Base-by-base conservation (phyloP, 805 yeast species). In the Candida schatavii region DNA sequence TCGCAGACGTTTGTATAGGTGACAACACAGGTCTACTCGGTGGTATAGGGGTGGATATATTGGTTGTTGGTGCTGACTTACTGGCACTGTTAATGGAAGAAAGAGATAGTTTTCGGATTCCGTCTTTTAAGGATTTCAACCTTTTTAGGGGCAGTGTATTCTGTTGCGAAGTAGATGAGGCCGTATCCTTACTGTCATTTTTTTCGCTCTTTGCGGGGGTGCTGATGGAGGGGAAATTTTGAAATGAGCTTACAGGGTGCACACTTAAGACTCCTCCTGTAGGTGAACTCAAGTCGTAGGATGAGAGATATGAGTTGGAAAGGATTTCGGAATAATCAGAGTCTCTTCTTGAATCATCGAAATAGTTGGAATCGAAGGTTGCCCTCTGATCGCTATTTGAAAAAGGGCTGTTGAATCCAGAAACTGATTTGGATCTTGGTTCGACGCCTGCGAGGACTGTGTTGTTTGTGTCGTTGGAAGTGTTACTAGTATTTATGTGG, bases 101-200 rank as follows among this genome's bases (percentile, higher is more conserved):
- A 19, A 68, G 50, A 14, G 68, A 61, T 32, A 68, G 54, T 49
- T 66, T 66, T 44, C 74, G 54, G 15, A 70, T 65, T 3, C 71
- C 69, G 14, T 61, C 58, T 39, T 66, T 66, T 31, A 69, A 49
- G 46, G 64, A 64, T 42, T 64, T 66, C 38, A 68, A 54, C 37
- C 70, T 55, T 39, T 59, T 60, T 43, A 67, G 54, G 2, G 72
- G 74, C 39, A 62, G 54, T 23, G 58, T 49, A 46, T 44, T 55
- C 26, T 35, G 32, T 25, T 36, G 42, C 40, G 36, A 27, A n/a
- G 35, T 17, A 49, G 38, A 22, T 35, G 15, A 14, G 4, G 33
- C 25, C 11, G 27, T 34, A 11, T 35, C 26, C 13, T 19, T 31
- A 11, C n/a, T 14, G 22, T 22, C 29, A 36, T 36, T 36, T 35